A percentile compares a stretch with the other conserved stretches of the same genome.
Evolutionary conservation across 2,329 filamentous ascomycete genomes (phyloP).

Genomic region (Aspergillus sp.): DNA sequence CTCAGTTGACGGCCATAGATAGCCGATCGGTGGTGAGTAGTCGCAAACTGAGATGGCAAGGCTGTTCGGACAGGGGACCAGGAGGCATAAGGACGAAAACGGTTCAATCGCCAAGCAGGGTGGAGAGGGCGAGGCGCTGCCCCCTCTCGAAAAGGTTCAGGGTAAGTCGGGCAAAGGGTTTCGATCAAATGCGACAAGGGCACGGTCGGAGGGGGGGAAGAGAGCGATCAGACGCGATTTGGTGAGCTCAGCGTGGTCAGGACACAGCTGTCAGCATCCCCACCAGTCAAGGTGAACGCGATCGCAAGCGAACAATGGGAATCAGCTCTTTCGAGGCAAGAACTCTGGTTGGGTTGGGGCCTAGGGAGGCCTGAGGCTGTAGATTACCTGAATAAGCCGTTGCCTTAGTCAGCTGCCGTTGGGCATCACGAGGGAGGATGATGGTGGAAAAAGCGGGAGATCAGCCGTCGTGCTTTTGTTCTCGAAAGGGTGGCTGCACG

Average conservation of each 20-base stretch:
- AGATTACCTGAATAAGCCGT: slow-evolving; percentile 8
- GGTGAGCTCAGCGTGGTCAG: slow-evolving; percentile 8
- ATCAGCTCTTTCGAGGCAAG: slow-evolving; percentile 9
- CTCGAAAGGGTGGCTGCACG: not conserved
- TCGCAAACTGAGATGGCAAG: slow-evolving; percentile 12
- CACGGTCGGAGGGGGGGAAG: not conserved
- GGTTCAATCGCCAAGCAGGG: slow-evolving; percentile 23
- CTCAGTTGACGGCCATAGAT: slow-evolving; percentile 28
- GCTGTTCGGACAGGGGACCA: slow-evolving; percentile 15
- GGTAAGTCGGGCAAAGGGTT: slow-evolving; percentile 1
- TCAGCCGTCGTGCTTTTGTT: slow-evolving; percentile 12
- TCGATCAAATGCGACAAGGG: not conserved
- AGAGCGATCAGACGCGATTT: not conserved
- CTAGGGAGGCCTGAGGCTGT: slow-evolving; percentile 7
- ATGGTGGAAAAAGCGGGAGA: slow-evolving; percentile 11
- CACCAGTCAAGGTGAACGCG: slow-evolving; percentile 10
- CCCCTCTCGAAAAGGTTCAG: slow-evolving; percentile 4
- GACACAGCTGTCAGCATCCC: slow-evolving; percentile 13
- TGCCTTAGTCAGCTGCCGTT: slow-evolving; percentile 19
- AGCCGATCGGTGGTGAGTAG: slow-evolving; percentile 2
- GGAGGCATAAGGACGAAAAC: slow-evolving; percentile 30
- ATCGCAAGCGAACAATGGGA: slow-evolving; percentile 15
- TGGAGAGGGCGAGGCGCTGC: slow-evolving; percentile 16
- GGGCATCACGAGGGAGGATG: slow-evolving; percentile 10
- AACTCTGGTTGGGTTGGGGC: slow-evolving; percentile 9